Conservation (phyloP, 495 filamentous ascomycete genomes). For the Aspergillus carlsbadensis region DNA sequence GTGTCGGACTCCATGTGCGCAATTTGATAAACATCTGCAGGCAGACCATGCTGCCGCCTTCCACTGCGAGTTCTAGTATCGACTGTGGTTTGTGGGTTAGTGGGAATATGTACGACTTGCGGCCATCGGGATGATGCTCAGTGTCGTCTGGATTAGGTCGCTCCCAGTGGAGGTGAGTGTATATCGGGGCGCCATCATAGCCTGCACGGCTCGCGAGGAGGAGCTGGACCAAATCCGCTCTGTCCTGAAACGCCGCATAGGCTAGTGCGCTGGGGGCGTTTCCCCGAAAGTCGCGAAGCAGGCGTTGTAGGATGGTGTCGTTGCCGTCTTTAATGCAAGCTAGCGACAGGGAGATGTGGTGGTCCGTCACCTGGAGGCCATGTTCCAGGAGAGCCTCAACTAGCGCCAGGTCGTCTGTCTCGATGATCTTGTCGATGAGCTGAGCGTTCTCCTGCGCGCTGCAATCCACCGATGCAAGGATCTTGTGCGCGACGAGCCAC, state of each 20-base stretch:
- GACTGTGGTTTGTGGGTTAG: neutral
- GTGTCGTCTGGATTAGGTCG: neutral
- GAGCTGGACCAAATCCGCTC: neutral
- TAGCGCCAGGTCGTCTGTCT: neutral
- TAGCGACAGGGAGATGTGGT: neutral
- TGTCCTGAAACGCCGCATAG: neutral
- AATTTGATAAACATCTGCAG: neutral
- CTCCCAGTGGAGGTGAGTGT: neutral
- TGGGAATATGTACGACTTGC: neutral
- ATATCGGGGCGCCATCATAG: neutral
- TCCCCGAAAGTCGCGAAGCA: neutral
- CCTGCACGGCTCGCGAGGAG: neutral
- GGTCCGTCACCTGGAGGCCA: neutral
- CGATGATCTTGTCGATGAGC: no score
- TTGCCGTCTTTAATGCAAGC: neutral
- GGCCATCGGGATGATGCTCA: no score
- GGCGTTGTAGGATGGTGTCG: neutral
- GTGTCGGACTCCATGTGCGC: neutral
- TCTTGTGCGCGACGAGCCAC: neutral
- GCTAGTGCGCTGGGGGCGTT: neutral
- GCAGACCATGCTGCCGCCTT: neutral
- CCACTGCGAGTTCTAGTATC: neutral
- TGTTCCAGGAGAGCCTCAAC: neutral
- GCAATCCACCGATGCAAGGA: neutral
- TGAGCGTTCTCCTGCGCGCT: no score